Evolutionary conservation across 495 filamentous ascomycete species (phyloP).

Genomic region (Aspergillus mulundensis): DNA sequence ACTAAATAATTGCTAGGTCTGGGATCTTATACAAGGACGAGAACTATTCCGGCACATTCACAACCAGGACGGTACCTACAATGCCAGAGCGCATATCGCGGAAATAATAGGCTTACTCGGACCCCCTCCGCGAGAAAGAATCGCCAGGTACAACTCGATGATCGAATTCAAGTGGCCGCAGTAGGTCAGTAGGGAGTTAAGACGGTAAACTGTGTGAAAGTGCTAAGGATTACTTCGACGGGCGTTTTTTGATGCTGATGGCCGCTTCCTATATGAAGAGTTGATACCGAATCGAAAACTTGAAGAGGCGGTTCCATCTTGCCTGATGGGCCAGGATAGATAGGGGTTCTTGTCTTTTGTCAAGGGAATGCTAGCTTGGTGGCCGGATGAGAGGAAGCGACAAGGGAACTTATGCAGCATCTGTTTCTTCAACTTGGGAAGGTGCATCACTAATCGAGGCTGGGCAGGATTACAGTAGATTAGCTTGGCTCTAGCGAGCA

Average conservation of each 20-base stretch:
- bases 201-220: slow-evolving; percentile 15
- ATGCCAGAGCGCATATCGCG: slow-evolving; percentile 32
- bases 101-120: slow-evolving; percentile 42
- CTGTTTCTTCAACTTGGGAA: slow-evolving; percentile 30
- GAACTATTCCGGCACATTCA: slow-evolving; percentile 29
- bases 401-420: slow-evolving; percentile 32
- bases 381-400: slow-evolving; percentile 31
- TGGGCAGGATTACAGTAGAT: too few relatives aligned
- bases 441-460: too few relatives aligned
- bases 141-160: slow-evolving; percentile 25
- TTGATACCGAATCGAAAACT: slow-evolving; percentile 21
- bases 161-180: slow-evolving; percentile 16
- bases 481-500: too few relatives aligned
- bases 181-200: slow-evolving; percentile 1
- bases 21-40: slow-evolving; percentile 40
- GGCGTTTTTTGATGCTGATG: slow-evolving; percentile 23
- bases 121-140: slow-evolving; percentile 30
- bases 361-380: slow-evolving; percentile 39
- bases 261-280: slow-evolving; percentile 17
- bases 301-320: slow-evolving; percentile 14
- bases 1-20: slow-evolving; percentile 29
- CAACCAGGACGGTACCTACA: slow-evolving; percentile 18
- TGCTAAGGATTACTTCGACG: slow-evolving; percentile 18
- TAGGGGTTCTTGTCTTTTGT: slow-evolving; percentile 40
- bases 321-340: slow-evolving; percentile 34